Conservation (phyloP, 1,284 basidiomycete genomes). For the Cryptococcus jaspeensis region DNA sequence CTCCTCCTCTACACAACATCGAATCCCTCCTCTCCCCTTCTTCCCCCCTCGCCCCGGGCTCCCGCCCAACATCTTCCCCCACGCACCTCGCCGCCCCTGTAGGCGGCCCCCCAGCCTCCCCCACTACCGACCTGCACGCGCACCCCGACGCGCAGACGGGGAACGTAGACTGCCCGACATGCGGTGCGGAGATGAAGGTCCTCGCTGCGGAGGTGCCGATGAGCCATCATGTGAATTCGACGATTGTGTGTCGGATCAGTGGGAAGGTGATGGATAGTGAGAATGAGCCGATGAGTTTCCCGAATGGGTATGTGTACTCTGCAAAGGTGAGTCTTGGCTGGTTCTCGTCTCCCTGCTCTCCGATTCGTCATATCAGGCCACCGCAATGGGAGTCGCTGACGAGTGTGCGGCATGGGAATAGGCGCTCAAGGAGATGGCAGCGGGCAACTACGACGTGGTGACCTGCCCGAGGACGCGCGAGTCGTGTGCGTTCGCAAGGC, state of each 20-base stretch:
- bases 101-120: slow-evolving; percentile 9
- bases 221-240: slow-evolving; percentile 92
- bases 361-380: not conserved
- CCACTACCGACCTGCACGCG: slow-evolving; percentile 20
- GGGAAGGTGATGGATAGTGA: slow-evolving; percentile 93
- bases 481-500: slow-evolving; percentile 62
- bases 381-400: not conserved
- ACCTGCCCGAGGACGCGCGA: slow-evolving; percentile 75
- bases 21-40: slow-evolving; percentile 17
- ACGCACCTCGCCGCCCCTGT: slow-evolving; percentile 16
- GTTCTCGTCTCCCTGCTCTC: no score
- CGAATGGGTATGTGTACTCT: slow-evolving; percentile 90
- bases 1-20: slow-evolving; percentile 37
- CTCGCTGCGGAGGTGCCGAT: slow-evolving; percentile 84
- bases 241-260: slow-evolving; percentile 84
- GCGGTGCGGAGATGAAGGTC: slow-evolving; percentile 69
- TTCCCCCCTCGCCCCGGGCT: not conserved
- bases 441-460: slow-evolving; percentile 67
- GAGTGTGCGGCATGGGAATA: slow-evolving; percentile 46
- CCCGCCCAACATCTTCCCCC: slow-evolving; percentile 7
- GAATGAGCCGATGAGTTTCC: slow-evolving; percentile 88
- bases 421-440: slow-evolving; percentile 81
- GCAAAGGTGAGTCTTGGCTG: slow-evolving; percentile 64
- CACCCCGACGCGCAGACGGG: slow-evolving; percentile 54
- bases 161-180: slow-evolving; percentile 89